Evolutionary conservation across 2,329 filamentous ascomycete genomes (phyloP).

Genomic region (Phialophora verrucosa): DNA sequence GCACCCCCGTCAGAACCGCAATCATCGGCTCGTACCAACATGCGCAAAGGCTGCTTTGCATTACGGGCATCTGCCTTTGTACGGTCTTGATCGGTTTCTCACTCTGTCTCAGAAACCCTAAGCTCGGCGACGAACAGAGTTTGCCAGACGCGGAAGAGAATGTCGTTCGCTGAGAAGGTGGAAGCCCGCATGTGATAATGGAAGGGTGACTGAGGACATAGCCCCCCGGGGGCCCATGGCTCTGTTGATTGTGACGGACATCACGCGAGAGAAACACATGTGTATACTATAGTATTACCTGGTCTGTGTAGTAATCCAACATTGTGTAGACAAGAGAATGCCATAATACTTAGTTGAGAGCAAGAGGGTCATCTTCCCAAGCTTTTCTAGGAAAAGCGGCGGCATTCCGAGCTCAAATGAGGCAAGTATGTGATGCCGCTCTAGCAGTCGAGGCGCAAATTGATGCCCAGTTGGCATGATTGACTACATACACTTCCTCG

Average conservation of each 20-base stretch:
- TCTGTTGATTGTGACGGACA: neutral
- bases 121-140: constrained; percentile 54
- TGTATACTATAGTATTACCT: neutral
- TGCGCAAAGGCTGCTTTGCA: constrained; percentile 56
- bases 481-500: neutral
- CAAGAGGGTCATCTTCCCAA: neutral
- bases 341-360: neutral
- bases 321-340: neutral
- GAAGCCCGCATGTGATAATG: neutral
- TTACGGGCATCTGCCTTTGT: constrained; percentile 57
- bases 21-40: constrained; percentile 54
- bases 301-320: neutral
- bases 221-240: neutral
- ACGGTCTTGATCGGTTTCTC: constrained; percentile 55
- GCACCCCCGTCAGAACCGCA: constrained; percentile 52
- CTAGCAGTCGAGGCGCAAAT: neutral
- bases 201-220: neutral
- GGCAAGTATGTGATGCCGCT: neutral
- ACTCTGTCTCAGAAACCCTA: constrained; percentile 54
- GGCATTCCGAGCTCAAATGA: neutral
- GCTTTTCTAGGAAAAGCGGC: neutral
- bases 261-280: neutral
- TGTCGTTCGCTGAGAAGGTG: constrained; percentile 18
- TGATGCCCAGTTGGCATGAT: neutral
- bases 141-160: constrained; percentile 49